phyloP scores from a whole-genome alignment of 2,329 filamentous ascomycete species.

The Gyromitra esculenta region DNA sequence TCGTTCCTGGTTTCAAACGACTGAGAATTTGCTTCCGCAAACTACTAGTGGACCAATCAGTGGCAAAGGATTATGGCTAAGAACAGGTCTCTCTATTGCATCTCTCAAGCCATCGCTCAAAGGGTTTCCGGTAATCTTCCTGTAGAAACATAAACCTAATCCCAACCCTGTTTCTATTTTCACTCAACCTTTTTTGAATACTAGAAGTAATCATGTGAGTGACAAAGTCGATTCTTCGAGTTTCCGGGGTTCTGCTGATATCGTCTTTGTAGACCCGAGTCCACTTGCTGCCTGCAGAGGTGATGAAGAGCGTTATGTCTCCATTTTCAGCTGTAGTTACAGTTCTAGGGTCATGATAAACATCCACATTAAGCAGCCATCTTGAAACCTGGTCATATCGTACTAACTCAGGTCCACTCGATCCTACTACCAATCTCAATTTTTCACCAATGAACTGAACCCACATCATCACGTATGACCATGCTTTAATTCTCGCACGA shows the following conservation, averaged over 20 bases:
- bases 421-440: not conserved
- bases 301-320: too few relatives aligned
- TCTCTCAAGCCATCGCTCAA: not conserved
- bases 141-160: not conserved
- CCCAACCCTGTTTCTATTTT: not conserved
- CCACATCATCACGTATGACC: constrained; percentile 9
- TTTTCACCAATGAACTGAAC: not conserved
- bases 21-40: too few relatives aligned
- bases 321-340: too few relatives aligned
- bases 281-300: too few relatives aligned
- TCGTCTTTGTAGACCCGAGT: not conserved
- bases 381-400: too few relatives aligned
- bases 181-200: not conserved
- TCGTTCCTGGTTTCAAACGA: too few relatives aligned
- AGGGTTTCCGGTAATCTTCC: not conserved
- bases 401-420: not conserved
- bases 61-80: too few relatives aligned
- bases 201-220: not conserved
- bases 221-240: not conserved
- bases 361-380: too few relatives aligned
- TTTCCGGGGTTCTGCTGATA: not conserved
- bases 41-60: too few relatives aligned
- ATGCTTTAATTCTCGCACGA: not conserved
- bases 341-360: too few relatives aligned
- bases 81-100: too few relatives aligned